Evolutionary conservation across 176 grass and related monocot species (phyloP).

Genomic region (Aegilops umbellulata): DNA sequence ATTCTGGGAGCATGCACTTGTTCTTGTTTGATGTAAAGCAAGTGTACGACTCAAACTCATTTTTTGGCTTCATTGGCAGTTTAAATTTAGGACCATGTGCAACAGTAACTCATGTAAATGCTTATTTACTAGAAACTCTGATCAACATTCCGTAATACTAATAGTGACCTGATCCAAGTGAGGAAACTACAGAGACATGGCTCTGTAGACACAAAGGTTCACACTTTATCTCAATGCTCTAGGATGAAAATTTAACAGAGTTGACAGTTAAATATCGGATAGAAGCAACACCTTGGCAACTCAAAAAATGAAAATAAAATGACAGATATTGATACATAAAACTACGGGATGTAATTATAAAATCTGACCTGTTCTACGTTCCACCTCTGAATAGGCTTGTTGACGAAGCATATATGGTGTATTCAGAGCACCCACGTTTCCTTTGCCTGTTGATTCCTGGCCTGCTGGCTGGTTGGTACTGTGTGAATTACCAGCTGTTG

Average conservation of each 20-base stretch:
- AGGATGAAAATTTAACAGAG: neutral
- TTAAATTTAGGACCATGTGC: neutral
- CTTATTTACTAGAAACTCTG: neutral
- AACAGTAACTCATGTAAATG: neutral
- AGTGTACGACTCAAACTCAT: neutral
- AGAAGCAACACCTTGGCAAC: neutral
- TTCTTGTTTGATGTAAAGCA: slow-evolving; percentile 2
- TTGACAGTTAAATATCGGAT: neutral
- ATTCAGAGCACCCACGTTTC: neutral
- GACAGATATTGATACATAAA: neutral
- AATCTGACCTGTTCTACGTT: neutral
- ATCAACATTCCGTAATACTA: neutral
- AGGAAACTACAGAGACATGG: neutral
- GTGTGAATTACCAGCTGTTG: neutral
- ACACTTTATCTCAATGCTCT: neutral
- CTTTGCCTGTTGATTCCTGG: neutral
- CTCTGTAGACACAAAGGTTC: neutral
- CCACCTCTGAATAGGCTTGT: neutral
- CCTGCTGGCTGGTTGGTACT: too few species aligned
- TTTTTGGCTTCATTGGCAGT: neutral
- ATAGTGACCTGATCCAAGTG: neutral
- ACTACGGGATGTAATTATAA: neutral
- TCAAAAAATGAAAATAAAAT: neutral
- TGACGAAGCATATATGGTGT: neutral
- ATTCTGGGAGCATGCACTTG: neutral